Evolutionary conservation across 805 yeast species (phyloP).

Genomic region (Yarrowia sp.): DNA sequence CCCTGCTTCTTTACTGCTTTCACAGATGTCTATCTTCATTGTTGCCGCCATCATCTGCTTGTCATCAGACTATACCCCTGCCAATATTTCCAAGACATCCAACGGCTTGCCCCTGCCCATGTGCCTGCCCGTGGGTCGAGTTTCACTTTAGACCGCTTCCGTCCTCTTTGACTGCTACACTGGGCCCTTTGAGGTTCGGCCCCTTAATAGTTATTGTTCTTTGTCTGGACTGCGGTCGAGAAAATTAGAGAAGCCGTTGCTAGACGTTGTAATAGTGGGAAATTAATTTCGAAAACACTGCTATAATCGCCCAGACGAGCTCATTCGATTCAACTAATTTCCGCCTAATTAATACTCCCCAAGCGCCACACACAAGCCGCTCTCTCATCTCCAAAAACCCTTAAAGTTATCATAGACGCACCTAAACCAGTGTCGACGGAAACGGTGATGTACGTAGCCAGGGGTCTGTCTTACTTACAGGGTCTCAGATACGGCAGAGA

Average conservation of each 20-base stretch:
- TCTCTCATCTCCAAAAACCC: too few relatives aligned
- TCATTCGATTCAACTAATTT: too few relatives aligned
- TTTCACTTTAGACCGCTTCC: too few relatives aligned
- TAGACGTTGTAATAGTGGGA: too few relatives aligned
- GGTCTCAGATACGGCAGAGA: neutral
- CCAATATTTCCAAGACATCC: neutral
- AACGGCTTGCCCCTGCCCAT: neutral
- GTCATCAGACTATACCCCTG: neutral
- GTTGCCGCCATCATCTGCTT: too few relatives aligned
- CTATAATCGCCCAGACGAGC: too few relatives aligned
- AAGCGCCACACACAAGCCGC: too few relatives aligned
- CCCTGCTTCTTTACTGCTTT: too few relatives aligned
- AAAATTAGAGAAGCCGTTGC: too few relatives aligned
- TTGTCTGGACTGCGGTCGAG: too few relatives aligned
- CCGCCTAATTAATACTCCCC: neutral
- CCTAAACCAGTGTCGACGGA: constrained; percentile 18
- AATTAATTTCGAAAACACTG: too few relatives aligned
- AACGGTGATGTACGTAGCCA: constrained; percentile 19
- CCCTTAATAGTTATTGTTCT: neutral
- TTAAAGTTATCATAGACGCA: neutral
- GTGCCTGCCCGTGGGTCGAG: neutral
- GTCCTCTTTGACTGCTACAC: neutral
- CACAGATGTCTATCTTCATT: too few relatives aligned
- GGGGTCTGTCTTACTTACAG: constrained; percentile 1
- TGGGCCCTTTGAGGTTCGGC: neutral